phyloP scores from a whole-genome alignment of 768 basidiomycete genomes.

The Termitomyces sp. region DNA sequence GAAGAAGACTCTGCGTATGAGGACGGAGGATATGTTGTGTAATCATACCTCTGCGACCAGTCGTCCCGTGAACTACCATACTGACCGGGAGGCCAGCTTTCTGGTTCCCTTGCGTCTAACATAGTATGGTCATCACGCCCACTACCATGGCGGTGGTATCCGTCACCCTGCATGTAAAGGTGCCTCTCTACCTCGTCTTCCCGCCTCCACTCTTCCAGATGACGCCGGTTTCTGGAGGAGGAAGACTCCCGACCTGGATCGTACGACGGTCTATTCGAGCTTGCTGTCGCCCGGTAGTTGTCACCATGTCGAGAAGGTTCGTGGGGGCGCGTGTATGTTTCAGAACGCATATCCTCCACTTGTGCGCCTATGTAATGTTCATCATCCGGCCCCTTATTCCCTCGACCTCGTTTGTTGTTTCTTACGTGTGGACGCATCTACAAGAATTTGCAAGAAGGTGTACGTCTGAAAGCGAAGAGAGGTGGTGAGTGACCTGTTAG shows the following conservation, averaged over 20 bases:
- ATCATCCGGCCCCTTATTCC: conserved; percentile 43
- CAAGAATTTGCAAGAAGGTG: conserved; percentile 4
- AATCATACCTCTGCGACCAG: conserved; percentile 46
- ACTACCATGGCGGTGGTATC: conserved; percentile 36
- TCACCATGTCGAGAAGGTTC: conserved; percentile 43
- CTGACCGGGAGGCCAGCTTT: conserved; percentile 41
- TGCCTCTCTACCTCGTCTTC: conserved; percentile 43
- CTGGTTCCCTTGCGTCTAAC: conserved; percentile 35
- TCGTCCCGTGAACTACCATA: conserved; percentile 38
- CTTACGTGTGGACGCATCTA: conserved; percentile 40
- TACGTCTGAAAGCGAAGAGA: conserved; percentile 17
- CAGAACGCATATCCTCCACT: conserved; percentile 45
- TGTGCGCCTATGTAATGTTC: conserved; percentile 44
- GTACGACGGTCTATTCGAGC: conserved; percentile 34
- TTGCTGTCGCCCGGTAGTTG: conserved; percentile 38
- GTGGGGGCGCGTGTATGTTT: conserved; percentile 46
- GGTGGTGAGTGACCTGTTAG: conserved; percentile 17
- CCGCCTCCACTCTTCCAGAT: conserved; percentile 45
- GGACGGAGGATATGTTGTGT: conserved; percentile 29
- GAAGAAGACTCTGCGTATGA: conserved; percentile 46
- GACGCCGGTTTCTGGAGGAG: conserved; percentile 47
- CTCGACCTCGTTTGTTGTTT: conserved; percentile 46
- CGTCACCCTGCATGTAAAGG: conserved; percentile 31
- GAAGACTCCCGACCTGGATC: conserved; percentile 45
- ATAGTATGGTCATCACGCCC: conserved; percentile 45